Evolutionary conservation across 768 basidiomycete genomes (phyloP).

Genomic region (Macrolepiota albuminosa): DNA sequence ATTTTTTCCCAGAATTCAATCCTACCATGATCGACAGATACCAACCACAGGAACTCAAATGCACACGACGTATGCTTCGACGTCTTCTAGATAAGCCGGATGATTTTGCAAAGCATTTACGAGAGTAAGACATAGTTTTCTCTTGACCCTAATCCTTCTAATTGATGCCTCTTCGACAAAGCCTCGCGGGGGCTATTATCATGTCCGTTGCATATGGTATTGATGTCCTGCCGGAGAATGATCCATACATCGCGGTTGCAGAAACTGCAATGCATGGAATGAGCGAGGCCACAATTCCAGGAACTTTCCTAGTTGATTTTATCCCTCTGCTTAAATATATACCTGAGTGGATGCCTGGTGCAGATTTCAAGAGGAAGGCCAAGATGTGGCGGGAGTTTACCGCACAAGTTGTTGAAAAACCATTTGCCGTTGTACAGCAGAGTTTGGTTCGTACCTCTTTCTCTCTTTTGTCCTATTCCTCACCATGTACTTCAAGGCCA

Average conservation of each 20-base stretch:
- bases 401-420: slow-evolving; percentile 17
- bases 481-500: neutral
- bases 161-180: neutral
- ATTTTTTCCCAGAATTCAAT: slow-evolving; percentile 27
- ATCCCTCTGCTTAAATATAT: slow-evolving; percentile 27
- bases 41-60: slow-evolving; percentile 20
- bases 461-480: neutral
- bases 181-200: slow-evolving; percentile 20
- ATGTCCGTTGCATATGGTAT: slow-evolving; percentile 31
- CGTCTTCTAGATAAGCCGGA: slow-evolving; percentile 25
- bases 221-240: slow-evolving; percentile 24
- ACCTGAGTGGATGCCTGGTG: slow-evolving; percentile 31
- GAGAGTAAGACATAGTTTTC: slow-evolving; percentile 20
- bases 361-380: slow-evolving; percentile 29
- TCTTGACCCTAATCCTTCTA: neutral
- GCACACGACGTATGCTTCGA: slow-evolving; percentile 24
- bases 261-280: slow-evolving; percentile 26
- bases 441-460: slow-evolving; percentile 11
- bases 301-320: slow-evolving; percentile 28
- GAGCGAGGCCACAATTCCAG: slow-evolving; percentile 22
- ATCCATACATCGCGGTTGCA: slow-evolving; percentile 29
- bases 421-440: slow-evolving; percentile 15
- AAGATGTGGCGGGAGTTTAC: slow-evolving; percentile 17
- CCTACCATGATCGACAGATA: slow-evolving; percentile 20
- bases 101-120: slow-evolving; percentile 21